Base-by-base conservation (phyloP, 2,329 filamentous ascomycete genomes). In the Claviceps sp. region DNA sequence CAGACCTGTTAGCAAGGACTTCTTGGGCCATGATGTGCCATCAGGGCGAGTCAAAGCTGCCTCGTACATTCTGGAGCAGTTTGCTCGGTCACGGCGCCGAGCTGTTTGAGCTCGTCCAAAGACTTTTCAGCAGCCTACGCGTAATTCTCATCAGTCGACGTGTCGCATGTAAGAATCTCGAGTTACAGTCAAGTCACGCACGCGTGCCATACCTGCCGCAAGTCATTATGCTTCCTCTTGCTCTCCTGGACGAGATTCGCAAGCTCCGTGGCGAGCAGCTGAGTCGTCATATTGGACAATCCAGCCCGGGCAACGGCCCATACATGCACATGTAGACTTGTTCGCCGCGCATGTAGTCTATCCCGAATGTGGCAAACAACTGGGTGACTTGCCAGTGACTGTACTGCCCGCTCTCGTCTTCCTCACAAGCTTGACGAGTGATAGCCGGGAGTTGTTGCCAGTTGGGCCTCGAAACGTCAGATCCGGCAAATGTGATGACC, bases 231-330 rank as follows among this genome's bases (percentile, higher is more conserved):
- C 70, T 95, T 97, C 62, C 91, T 81, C 71, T 95, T 97, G 65
- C 90, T 93, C 73, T 98, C 93, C 69, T 94, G 88, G 62, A 95
- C 85, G 66, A 96, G 81, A 71, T 88, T 94, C 63, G 85, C 81
- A 67, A 96, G 80, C 78, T 96, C 90, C 54, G 86, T 84, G 64
- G 84, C 82, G 62, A 96, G 78, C 63, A 95, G 83, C 78, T 94
- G 88, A 62, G 88, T 85, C 68, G 89, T 94, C 89, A 95, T 95
- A 62, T 72, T 83, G 67, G 57, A 57, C 59, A 54, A 54, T 50
- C 51, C 54, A 47, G 57, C 52, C 52, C 42, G 53, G 48, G 47
- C 55, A 54, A 52, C 52, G 49, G 59, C 61, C 61, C 61, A 59
- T 55, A 38, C 52, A 45, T 54, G 61, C 60, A 56, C 58, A 59